Conservation (phyloP, 257 asterid genomes). For the Fraxinus anomala region DNA sequence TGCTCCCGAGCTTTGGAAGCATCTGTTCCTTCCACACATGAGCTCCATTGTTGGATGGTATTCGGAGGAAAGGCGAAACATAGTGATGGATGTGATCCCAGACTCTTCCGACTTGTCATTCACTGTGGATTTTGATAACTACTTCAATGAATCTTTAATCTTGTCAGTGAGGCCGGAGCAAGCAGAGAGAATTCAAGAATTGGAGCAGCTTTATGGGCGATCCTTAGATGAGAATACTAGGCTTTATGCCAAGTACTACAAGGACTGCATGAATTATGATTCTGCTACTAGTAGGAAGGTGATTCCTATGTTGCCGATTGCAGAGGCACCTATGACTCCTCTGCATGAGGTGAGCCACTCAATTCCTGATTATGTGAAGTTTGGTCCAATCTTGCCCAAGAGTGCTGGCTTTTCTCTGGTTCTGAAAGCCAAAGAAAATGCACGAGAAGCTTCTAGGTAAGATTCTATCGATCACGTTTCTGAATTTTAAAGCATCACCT, state of each 20-base stretch:
- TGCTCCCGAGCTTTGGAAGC: constrained; percentile 80
- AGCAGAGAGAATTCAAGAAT: constrained; percentile 58
- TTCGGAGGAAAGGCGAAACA: constrained; percentile 60
- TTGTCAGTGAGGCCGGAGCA: constrained; percentile 82
- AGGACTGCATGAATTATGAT: constrained; percentile 67
- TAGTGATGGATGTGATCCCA: constrained; percentile 75
- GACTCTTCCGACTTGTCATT: constrained; percentile 67
- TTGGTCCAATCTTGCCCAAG: constrained; percentile 79
- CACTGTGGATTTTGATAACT: constrained; percentile 60
- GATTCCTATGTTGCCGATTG: constrained; percentile 79
- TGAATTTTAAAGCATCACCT: background rate
- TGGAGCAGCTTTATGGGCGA: constrained; percentile 66
- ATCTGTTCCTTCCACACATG: constrained; percentile 73
- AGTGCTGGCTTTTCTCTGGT: constrained; percentile 74
- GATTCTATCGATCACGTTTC: background rate
- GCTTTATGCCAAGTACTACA: constrained; percentile 69
- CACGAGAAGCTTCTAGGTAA: constrained; percentile 45
- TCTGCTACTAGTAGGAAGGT: constrained; percentile 53
- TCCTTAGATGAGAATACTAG: constrained; percentile 73
- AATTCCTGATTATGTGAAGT: constrained; percentile 76
- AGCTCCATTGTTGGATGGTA: constrained; percentile 78
- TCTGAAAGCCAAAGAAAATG: constrained; percentile 35
- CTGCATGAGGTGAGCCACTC: constrained; percentile 56
- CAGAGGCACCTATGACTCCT: constrained; percentile 82
- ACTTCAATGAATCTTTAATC: constrained; percentile 61